Percentiles rank a stretch among this genome's conserved stretches.
Conservation (phyloP, 2,329 filamentous ascomycete genomes). For the Dothistroma septosporum region DNA sequence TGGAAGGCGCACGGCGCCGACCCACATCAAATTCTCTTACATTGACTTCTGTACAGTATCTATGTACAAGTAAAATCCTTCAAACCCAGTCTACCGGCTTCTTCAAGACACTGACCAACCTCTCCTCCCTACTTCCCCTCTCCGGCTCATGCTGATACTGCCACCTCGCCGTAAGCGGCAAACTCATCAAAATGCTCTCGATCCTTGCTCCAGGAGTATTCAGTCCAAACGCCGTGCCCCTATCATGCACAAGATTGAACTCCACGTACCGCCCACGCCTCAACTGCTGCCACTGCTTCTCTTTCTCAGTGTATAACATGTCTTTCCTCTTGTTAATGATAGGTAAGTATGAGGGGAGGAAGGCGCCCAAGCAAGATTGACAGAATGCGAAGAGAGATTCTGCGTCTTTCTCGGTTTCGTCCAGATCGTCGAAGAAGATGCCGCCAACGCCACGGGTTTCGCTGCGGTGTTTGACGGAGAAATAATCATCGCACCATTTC, state of each 20-base stretch:
- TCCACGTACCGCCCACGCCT: slow-evolving; percentile 93
- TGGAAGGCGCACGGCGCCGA: background rate
- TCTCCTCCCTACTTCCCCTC: slow-evolving; percentile 70
- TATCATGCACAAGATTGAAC: slow-evolving; percentile 96
- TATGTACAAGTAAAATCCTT: slow-evolving; percentile 11
- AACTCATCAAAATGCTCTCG: slow-evolving; percentile 95
- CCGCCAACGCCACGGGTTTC: slow-evolving; percentile 87
- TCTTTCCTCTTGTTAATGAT: slow-evolving; percentile 86
- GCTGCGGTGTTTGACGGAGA: slow-evolving; percentile 83
- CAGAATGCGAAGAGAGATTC: slow-evolving; percentile 89
- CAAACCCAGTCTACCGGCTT: slow-evolving; percentile 60
- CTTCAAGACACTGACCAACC: slow-evolving; percentile 68
- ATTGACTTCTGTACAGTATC: background rate
- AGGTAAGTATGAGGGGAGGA: slow-evolving; percentile 85
- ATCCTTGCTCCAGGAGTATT: slow-evolving; percentile 88
- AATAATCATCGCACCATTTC: slow-evolving; percentile 97
- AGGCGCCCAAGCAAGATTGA: slow-evolving; percentile 77
- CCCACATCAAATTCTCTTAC: background rate
- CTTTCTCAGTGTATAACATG: slow-evolving; percentile 78
- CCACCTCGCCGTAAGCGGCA: slow-evolving; percentile 90
- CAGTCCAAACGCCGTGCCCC: slow-evolving; percentile 88
- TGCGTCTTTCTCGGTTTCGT: slow-evolving; percentile 77
- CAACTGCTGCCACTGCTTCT: slow-evolving; percentile 97
- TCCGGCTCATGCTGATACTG: slow-evolving; percentile 89
- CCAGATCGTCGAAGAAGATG: slow-evolving; percentile 98